Conservation (phyloP, 306 rosid genomes). For the Sesbania bispinosa region DNA sequence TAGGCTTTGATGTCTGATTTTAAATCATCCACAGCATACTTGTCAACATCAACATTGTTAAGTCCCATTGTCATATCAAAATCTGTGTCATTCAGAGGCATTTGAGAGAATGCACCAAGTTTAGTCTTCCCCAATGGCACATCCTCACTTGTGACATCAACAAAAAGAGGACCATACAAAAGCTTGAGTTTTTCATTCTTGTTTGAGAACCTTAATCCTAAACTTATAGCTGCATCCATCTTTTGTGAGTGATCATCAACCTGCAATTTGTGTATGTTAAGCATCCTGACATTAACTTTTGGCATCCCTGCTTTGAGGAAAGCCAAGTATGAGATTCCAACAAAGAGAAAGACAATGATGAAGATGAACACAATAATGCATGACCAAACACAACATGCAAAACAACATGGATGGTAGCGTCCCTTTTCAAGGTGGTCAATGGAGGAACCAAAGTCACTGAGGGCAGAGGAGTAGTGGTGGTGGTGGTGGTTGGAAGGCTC, state of each 20-base stretch:
- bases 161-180: constrained; percentile 20
- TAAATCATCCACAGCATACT: constrained; percentile 12
- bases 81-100: constrained; percentile 18
- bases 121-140: constrained; percentile 15
- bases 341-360: constrained; percentile 24
- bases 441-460: background rate
- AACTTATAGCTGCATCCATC: background rate
- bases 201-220: constrained; percentile 35
- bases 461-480: background rate
- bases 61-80: constrained; percentile 18
- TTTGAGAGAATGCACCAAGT: constrained; percentile 28
- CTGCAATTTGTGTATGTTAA: constrained; percentile 26
- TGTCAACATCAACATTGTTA: background rate
- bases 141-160: background rate
- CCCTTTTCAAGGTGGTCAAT: constrained; percentile 9
- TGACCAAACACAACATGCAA: constrained; percentile 41
- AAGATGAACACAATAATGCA: constrained; percentile 24
- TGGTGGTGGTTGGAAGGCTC: background rate
- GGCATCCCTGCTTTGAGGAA: constrained; percentile 48
- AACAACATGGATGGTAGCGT: background rate
- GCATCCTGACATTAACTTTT: constrained; percentile 12
- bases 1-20: constrained; percentile 6
- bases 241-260: background rate
- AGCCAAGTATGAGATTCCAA: constrained; percentile 25
- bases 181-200: constrained; percentile 36